Evolutionary conservation across 352 stramenopile genomes (phyloP).

Genomic region (Globisporangium nagaii): DNA sequence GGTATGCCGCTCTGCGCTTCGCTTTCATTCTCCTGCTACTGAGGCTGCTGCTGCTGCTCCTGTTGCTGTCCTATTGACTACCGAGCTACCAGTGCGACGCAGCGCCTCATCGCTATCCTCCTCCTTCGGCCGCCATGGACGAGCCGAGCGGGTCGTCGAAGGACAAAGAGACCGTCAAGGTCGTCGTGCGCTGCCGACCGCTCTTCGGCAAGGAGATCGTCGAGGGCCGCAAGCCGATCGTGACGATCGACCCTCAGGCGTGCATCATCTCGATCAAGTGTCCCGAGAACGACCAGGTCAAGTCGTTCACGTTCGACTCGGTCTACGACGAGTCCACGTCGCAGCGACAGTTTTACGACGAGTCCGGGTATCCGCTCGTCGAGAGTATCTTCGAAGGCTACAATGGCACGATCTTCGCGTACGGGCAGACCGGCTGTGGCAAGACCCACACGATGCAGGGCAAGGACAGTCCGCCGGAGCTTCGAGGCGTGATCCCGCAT

Average conservation of each 20-base stretch:
- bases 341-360: slow-evolving; percentile 83
- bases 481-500: slow-evolving; percentile 76
- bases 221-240: slow-evolving; percentile 79
- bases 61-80: too few species aligned
- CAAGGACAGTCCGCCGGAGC: slow-evolving; percentile 63
- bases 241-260: slow-evolving; percentile 62
- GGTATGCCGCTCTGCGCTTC: not conserved
- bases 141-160: slow-evolving; percentile 20
- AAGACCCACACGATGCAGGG: slow-evolving; percentile 87
- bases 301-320: slow-evolving; percentile 89
- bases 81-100: too few species aligned
- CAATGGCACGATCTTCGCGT: slow-evolving; percentile 91
- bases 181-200: slow-evolving; percentile 84
- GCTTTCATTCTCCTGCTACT: too few species aligned
- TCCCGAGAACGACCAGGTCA: slow-evolving; percentile 67
- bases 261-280: slow-evolving; percentile 73
- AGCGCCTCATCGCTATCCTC: too few species aligned
- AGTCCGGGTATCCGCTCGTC: slow-evolving; percentile 80
- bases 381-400: slow-evolving; percentile 90
- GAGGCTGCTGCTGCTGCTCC: too few species aligned
- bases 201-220: slow-evolving; percentile 83
- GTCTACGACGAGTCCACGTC: slow-evolving; percentile 87
- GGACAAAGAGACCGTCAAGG: slow-evolving; percentile 85
- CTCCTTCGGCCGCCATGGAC: not conserved
- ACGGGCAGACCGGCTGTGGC: slow-evolving; percentile 81